phyloP scores from a whole-genome alignment of 2,329 filamentous ascomycete genomes.

The Chrysoporthe puriensis region DNA sequence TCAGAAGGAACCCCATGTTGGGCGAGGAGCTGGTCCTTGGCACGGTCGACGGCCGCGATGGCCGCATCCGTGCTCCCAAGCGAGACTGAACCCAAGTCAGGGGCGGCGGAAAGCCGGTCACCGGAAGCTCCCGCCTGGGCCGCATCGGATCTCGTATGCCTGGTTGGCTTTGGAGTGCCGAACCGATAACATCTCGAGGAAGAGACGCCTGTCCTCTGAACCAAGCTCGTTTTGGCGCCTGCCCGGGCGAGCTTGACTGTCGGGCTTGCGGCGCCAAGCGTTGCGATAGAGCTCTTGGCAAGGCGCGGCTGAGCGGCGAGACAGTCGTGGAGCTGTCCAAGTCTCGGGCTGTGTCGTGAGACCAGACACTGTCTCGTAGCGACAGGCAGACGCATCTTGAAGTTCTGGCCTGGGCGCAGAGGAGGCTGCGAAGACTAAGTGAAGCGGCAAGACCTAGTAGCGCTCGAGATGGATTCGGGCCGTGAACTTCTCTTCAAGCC shows the following conservation, averaged over 20 bases:
- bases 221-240: constrained; percentile 14
- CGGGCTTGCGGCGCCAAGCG: constrained; percentile 28
- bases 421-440: neutral
- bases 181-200: constrained; percentile 20
- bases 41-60: constrained; percentile 46
- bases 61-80: constrained; percentile 34
- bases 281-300: constrained; percentile 33
- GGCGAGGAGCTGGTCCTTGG: constrained; percentile 48
- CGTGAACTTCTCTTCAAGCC: neutral
- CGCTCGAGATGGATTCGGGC: neutral
- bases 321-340: neutral
- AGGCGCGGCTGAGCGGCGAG: constrained; percentile 10
- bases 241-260: constrained; percentile 23
- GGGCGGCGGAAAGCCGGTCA: neutral
- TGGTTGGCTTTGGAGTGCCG: constrained; percentile 19
- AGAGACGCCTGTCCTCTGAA: constrained; percentile 16
- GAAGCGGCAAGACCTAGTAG: neutral
- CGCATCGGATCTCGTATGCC: constrained; percentile 5
- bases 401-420: neutral
- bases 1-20: constrained; percentile 50
- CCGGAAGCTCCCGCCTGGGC: constrained; percentile 11
- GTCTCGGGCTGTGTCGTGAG: neutral
- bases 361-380: neutral
- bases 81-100: neutral
- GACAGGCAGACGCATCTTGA: neutral